Evolutionary conservation across 73 alveolate species (phyloP).

Genomic region (Loxodes magnus): DNA sequence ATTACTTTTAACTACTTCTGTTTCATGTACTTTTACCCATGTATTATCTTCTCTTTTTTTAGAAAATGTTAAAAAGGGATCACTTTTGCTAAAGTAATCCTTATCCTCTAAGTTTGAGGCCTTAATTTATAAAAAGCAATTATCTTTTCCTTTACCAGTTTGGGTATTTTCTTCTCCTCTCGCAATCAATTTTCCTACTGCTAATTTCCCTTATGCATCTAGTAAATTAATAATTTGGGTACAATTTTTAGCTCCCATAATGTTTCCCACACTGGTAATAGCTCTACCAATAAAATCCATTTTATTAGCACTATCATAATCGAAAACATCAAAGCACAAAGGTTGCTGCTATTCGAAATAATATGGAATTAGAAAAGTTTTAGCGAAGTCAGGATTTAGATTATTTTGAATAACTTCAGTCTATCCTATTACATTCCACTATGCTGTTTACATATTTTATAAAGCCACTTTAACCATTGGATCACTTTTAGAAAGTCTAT

Average conservation of each 20-base stretch:
- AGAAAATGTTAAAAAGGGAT: conserved; percentile 8
- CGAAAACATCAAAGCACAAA: conserved; percentile 14
- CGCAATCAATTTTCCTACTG: conserved; percentile 15
- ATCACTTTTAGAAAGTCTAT: conserved; percentile 42
- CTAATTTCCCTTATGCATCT: neutral
- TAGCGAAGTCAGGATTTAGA: conserved; percentile 60
- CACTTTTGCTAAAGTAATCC: neutral
- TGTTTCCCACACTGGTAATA: conserved; percentile 15
- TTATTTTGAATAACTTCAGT: conserved; percentile 49
- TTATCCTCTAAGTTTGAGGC: conserved; percentile 1
- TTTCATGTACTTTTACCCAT: conserved; percentile 36
- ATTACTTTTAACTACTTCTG: conserved; percentile 49
- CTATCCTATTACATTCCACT: conserved; percentile 37
- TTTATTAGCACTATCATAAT: conserved; percentile 10
- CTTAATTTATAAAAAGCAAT: neutral
- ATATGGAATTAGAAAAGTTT: conserved; percentile 32
- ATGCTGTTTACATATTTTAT: neutral
- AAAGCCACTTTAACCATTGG: conserved; percentile 28
- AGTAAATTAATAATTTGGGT: neutral
- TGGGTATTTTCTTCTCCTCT: conserved; percentile 15
- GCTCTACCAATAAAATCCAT: conserved; percentile 16
- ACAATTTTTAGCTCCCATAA: conserved; percentile 24
- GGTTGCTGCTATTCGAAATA: conserved; percentile 46
- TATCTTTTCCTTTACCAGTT: neutral
- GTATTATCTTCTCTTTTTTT: conserved; percentile 6